Base-by-base conservation (phyloP, 2,329 filamentous ascomycete species). In the Ceratocystis lukuohia region DNA sequence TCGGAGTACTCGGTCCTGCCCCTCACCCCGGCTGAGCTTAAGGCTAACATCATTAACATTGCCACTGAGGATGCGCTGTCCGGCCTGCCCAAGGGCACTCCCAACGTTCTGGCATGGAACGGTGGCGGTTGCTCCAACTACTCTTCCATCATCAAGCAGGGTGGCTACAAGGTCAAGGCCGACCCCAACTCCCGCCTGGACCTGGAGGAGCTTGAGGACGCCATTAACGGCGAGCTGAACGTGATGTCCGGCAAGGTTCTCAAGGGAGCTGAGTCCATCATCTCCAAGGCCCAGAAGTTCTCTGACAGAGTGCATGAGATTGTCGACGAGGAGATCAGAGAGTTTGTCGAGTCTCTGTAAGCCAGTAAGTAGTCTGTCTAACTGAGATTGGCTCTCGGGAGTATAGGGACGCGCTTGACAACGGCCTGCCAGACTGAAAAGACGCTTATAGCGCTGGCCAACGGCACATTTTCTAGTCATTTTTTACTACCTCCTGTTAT, bases 31-130 rank as follows among this genome's bases (percentile, higher is more conserved):
- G 89, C 89, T 82, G 87, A 96, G 84, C 84, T 99, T 73, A 99
- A 99, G 89, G 82, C 86, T 72, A 88, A 86, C 78, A 80, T 99
- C 71, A 86, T 99, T 75, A 81, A 83, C 71, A 85, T 97, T 71
- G 90, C 88, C 71, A 97, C 94, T 69, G 77, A 85, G 73, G 88
- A 82, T 74, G 84, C 85, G 71, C 86, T 99, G 66, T 82, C 81
- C 71, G 91, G 95, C 72, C 87, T 99, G 64, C 93, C 93, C 70
- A 81, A 80, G 64, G 86, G 89, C 76, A 99, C 95, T 71, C 86
- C 86, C 76, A 99, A 99, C 84, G 82, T 96, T 74, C 91, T 99
- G 69, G 93, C 93, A 77, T 99, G 92, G 93, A 99, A 99, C 84
- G 94, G 95, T 75, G 95, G 91, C 79, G 94, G 94, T 74, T 88